Evolutionary conservation across 1,284 basidiomycete genomes (phyloP).

Genomic region (Mycosarcoma mackinlayi): DNA sequence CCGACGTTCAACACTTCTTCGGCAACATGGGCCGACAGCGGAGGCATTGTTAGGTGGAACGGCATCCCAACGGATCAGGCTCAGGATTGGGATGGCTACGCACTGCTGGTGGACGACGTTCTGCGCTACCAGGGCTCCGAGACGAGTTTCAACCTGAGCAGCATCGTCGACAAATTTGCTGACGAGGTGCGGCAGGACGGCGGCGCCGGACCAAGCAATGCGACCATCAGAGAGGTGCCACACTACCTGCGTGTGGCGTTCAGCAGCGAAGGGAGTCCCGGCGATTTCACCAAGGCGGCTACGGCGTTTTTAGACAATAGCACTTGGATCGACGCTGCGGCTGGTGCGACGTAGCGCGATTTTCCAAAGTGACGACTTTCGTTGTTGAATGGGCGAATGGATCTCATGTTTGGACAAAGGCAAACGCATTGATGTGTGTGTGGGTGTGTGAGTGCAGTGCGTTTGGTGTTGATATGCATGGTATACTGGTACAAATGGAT

Average conservation of each 20-base stretch:
- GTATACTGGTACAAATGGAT: conserved; percentile 1
- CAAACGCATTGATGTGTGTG: not conserved
- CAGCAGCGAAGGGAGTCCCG: conserved; percentile 75
- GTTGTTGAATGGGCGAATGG: too few relatives aligned
- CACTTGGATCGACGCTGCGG: conserved; percentile 74
- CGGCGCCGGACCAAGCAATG: conserved; percentile 63
- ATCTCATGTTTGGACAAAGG: too few relatives aligned
- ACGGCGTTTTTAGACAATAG: conserved; percentile 79
- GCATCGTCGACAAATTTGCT: conserved; percentile 21
- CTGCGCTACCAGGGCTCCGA: conserved; percentile 77
- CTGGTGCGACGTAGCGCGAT: conserved; percentile 27
- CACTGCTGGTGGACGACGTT: conserved; percentile 85
- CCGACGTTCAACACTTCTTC: conserved; percentile 74
- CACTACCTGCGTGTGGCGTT: conserved; percentile 84
- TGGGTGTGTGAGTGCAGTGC: not conserved
- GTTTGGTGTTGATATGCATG: not conserved
- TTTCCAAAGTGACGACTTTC: too few relatives aligned
- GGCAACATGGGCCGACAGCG: conserved; percentile 7
- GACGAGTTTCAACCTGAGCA: conserved; percentile 66
- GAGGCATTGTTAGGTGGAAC: conserved; percentile 73
- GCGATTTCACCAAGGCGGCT: conserved; percentile 85
- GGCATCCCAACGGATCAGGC: conserved; percentile 70
- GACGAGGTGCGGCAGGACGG: conserved; percentile 1
- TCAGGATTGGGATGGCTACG: conserved; percentile 77
- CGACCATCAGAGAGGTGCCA: conserved; percentile 71